These are phyloP conservation scores for Phtheirospermum japonicum DNA, from an alignment of 257 asterid species.

Conservation along the genomic window DNA sequence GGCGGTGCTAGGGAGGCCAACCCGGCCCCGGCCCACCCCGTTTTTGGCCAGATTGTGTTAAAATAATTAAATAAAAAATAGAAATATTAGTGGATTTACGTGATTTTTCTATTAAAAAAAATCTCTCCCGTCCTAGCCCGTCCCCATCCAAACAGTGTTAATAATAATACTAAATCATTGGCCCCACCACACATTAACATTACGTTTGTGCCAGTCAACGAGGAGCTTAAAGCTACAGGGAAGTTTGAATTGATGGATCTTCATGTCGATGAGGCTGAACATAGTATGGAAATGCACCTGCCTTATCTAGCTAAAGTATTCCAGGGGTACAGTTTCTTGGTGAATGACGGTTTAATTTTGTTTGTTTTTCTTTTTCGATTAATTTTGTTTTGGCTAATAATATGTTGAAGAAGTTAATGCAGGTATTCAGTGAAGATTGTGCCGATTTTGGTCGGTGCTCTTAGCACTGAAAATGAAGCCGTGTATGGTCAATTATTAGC, in stretches of 20 bases:
- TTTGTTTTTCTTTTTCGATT: background rate
- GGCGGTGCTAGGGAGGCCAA: too few species aligned
- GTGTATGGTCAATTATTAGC: constrained; percentile 70
- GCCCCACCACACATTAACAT: too few species aligned
- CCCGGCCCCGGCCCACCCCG: too few species aligned
- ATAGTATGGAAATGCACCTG: constrained; percentile 99
- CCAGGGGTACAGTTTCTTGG: constrained; percentile 60
- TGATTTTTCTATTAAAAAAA: too few species aligned
- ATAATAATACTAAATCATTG: too few species aligned
- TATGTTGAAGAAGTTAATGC: constrained; percentile 32
- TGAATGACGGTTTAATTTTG: background rate
- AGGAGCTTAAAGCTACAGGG: constrained; percentile 87
- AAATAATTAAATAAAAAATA: too few species aligned
- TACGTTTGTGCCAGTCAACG: constrained; percentile 50
- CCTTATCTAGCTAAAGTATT: constrained; percentile 93
- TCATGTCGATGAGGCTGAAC: constrained; percentile 92
- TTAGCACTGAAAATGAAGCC: constrained; percentile 79
- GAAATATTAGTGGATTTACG: too few species aligned
- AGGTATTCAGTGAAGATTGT: constrained; percentile 78
- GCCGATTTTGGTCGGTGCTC: constrained; percentile 95
- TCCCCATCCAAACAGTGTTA: too few species aligned
- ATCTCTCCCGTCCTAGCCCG: too few species aligned
- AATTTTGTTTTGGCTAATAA: constrained; percentile 22
- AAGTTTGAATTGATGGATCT: constrained; percentile 89
- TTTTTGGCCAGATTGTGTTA: too few species aligned